Evolutionary conservation across 768 basidiomycete genomes (phyloP).

Genomic region (Scleroderma bovista): DNA sequence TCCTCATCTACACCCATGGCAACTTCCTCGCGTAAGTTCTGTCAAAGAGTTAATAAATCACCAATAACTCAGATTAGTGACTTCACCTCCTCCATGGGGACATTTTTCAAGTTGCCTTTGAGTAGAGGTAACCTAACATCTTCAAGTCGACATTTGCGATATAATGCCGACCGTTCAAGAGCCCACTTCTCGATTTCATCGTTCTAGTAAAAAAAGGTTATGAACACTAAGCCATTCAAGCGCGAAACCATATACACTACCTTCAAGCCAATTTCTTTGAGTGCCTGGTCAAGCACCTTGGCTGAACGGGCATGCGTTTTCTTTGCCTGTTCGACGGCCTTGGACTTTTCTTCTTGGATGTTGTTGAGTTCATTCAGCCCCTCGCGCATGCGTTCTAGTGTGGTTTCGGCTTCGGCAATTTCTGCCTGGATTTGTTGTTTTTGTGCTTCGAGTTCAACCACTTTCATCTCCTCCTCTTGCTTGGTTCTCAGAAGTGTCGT

Average conservation of each 20-base stretch:
- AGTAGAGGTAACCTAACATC: constrained; percentile 80
- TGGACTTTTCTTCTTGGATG: constrained; percentile 65
- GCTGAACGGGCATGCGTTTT: constrained; percentile 61
- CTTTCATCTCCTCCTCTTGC: constrained; percentile 46
- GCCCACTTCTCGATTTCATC: constrained; percentile 89
- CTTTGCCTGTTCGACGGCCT: constrained; percentile 72
- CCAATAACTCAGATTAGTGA: background rate
- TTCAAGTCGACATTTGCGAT: constrained; percentile 90
- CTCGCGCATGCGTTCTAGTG: constrained; percentile 51
- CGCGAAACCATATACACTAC: constrained; percentile 34
- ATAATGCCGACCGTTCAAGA: constrained; percentile 79
- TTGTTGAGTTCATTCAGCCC: constrained; percentile 59
- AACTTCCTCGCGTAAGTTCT: constrained; percentile 81
- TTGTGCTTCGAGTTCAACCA: constrained; percentile 49
- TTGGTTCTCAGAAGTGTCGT: constrained; percentile 47
- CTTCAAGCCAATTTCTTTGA: constrained; percentile 85
- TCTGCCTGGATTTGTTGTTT: constrained; percentile 53
- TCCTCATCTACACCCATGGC: constrained; percentile 93
- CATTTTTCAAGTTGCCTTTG: constrained; percentile 72
- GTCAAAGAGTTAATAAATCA: constrained; percentile 7
- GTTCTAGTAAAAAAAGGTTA: constrained; percentile 38
- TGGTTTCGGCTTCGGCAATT: constrained; percentile 50
- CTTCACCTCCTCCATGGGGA: constrained; percentile 91
- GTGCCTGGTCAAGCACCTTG: constrained; percentile 75
- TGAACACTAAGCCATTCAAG: background rate